Evolutionary conservation across 1,284 basidiomycete genomes (phyloP).

Genomic region (Ustilago trichophora): DNA sequence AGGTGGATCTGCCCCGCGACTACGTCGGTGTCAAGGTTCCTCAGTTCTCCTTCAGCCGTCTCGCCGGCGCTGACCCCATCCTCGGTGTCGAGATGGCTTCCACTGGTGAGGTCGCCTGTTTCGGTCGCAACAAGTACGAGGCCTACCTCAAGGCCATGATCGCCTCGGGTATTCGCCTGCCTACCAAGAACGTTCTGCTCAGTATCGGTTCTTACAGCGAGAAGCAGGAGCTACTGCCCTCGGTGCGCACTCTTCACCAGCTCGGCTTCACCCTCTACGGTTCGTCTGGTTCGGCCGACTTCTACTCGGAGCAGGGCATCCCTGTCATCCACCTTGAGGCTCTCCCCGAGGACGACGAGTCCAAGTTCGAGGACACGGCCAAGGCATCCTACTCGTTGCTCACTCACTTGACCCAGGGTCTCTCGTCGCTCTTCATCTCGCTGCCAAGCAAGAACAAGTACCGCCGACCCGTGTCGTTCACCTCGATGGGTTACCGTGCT

Average conservation of each 20-base stretch:
- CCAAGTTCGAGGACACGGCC: conserved; percentile 56
- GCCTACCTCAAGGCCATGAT: conserved; percentile 97
- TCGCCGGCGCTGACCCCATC: conserved; percentile 95
- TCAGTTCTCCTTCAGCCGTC: conserved; percentile 94
- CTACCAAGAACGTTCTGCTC: conserved; percentile 94
- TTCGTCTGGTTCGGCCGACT: conserved; percentile 86
- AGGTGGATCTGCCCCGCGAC: conserved; percentile 82
- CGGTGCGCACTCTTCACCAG: conserved; percentile 92
- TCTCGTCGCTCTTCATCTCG: conserved; percentile 88
- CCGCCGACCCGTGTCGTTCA: conserved; percentile 94
- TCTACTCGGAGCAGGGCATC: conserved; percentile 65
- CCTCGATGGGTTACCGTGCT: conserved; percentile 94
- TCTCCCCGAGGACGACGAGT: conserved; percentile 63
- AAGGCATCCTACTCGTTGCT: conserved; percentile 65
- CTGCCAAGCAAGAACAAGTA: conserved; percentile 98
- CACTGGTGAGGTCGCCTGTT: conserved; percentile 99
- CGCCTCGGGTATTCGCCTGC: conserved; percentile 90
- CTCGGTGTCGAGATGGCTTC: conserved; percentile 99
- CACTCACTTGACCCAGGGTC: conserved; percentile 62
- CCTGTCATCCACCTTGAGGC: conserved; percentile 65
- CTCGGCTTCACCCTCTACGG: conserved; percentile 97
- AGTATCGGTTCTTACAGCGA: conserved; percentile 96
- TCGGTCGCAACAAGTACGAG: conserved; percentile 96
- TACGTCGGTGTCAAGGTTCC: conserved; percentile 99
- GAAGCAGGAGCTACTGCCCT: conserved; percentile 94